Evolutionary conservation across 2,329 filamentous ascomycete genomes (phyloP), one percentile per base, ranked within the genome.

Genomic region (Botrytis hyacinthi): DNA sequence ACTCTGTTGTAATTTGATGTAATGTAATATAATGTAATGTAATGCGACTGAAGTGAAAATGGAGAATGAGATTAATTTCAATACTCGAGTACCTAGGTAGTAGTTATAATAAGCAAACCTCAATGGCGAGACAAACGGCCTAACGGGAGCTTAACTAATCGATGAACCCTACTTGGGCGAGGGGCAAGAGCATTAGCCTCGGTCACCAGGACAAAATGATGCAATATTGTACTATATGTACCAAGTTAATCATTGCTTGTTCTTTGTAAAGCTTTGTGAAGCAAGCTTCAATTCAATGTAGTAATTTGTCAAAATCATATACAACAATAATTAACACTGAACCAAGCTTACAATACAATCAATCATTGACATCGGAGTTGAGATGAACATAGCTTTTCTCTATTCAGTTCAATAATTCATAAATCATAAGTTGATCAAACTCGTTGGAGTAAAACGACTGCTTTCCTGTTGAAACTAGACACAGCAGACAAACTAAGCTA

Each of bases 401-500:
- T 48, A 16, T 26, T 26, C 42, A 2, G 1, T 18, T 66, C 29
- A n/a, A 37, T 35, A 16, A 66, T 51, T 6, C 32, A 37, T n/a
- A n/a, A n/a, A 37, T 51, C 44, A 51, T n/a, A 16, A 14, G 1
- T 40, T 20, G 46, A 2, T 8, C 44, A 57, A 26, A 42, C 32
- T 32, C 22, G 44, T 51, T 18, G 14, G 54, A 42, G 44, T 65
- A 35, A 29, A 65, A 51, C 32, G 35, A 32, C 18, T 18, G 69
- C 44, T 42, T 40, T 71, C 40, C 46, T 68, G 9, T 37, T 59
- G 3, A 3, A 29, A n/a, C 32, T 51, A 20, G 37, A 65, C 32
- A 65, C 59, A 71, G 44, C 69, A 12, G 46, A 12, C 14, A 66
- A 70, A 66, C 48, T 67, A 42, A 67, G 46, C 60, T 57, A 67